Percentiles rank a stretch among this genome's conserved stretches.
Conservation (phyloP, 345 rosid species). For the Brassica incana region DNA sequence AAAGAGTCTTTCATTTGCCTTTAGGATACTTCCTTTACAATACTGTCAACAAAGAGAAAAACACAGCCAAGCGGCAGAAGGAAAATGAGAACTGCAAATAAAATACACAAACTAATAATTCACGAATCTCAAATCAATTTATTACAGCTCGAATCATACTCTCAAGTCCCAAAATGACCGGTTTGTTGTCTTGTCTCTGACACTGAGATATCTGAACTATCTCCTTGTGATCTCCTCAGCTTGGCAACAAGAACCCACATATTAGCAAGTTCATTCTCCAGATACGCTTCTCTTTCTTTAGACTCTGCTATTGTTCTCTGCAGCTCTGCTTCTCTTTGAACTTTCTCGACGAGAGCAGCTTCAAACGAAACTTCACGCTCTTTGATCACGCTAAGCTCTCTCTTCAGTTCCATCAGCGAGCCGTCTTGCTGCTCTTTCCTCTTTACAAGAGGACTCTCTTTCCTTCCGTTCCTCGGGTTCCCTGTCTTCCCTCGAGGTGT, state of each 20-base stretch:
- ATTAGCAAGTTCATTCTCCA: conserved; percentile 95
- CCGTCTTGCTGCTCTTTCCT: conserved; percentile 65
- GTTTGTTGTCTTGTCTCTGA: conserved; percentile 22
- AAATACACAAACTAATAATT: background rate
- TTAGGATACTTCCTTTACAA: background rate
- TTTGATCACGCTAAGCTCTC: conserved; percentile 61
- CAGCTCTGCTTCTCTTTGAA: conserved; percentile 71
- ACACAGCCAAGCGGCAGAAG: background rate
- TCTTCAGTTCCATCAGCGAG: conserved; percentile 65
- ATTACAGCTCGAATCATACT: background rate
- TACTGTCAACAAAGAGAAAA: background rate
- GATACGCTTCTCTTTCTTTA: conserved; percentile 85
- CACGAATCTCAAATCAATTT: background rate
- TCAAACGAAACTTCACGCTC: conserved; percentile 75
- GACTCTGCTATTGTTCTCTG: conserved; percentile 79
- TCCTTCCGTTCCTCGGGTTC: conserved; percentile 58
- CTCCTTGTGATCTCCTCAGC: conserved; percentile 69
- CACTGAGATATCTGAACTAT: conserved; percentile 37
- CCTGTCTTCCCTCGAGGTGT: conserved; percentile 45
- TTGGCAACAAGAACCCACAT: conserved; percentile 98
- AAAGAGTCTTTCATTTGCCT: conserved; percentile 1
- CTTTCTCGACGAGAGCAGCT: conserved; percentile 68
- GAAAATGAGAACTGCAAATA: conserved; percentile 2
- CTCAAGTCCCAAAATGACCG: conserved; percentile 34
- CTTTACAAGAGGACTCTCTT: conserved; percentile 40